Base-by-base conservation (phyloP, 1,284 basidiomycete genomes). In the Ganoderma lingzhi region DNA sequence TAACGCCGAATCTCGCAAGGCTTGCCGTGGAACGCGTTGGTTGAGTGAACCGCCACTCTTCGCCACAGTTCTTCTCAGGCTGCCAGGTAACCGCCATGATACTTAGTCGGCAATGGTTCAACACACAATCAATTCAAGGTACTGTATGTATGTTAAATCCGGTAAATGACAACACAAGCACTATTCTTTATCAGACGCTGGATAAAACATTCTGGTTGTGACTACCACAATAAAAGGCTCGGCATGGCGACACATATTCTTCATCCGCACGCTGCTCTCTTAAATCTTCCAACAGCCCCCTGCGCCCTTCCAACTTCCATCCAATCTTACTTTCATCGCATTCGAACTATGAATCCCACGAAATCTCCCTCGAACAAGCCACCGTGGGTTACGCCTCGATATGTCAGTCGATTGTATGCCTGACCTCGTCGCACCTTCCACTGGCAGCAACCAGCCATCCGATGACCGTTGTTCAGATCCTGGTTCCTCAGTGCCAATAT, bases 241-340 rank as follows among this genome's bases (percentile, higher is more conserved):
- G 30, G 30, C 53, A 56, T 56, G 53, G 53, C 53, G 30, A 56
- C 53, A 17, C 14, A 30, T 56, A 35, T 56, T 56, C 30, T 56
- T 35, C 53, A 6, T 19, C 32, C 5, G 15, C 4, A 30, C 2
- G 53, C 17, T 56, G 30, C 6, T 30, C 53, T 56, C 30, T 56
- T 35, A 56, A 56, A 56, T 56, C 28, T 19, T 5, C 53, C 53
- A 9, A 17, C 53, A 56, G 53, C 10, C 32, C 53, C 32, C 28
- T 51, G 48, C 48, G 48, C 23, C 53, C 53, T 17, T 56, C 14
- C 53, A 56, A 6, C 0, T 32, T 3, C 23, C 32, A 12, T 32
- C 30, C 30, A 56, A 56, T 56, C 14, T 17, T 19, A 56, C 53
- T 56, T 15, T 35, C 2, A 23, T 3, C 53, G 19, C 30, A 56